These are phyloP conservation scores for Cladosporium sp. DNA, from an alignment of 2,329 filamentous ascomycete genomes.

Conservation along the genomic window DNA sequence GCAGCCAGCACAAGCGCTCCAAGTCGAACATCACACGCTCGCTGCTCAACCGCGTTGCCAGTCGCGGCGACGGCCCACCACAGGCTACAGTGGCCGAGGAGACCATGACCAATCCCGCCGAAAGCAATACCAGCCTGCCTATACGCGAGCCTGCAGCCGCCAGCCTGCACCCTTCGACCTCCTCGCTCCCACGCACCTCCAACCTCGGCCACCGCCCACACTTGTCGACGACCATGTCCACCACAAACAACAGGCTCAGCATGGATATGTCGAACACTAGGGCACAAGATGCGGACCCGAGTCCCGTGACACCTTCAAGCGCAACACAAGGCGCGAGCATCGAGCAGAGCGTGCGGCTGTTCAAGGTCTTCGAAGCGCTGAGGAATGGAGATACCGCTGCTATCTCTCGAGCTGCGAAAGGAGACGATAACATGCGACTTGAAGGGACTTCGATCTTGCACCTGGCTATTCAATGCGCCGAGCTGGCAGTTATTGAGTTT, in stretches of 20 bases:
- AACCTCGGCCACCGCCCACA: conserved; percentile 27
- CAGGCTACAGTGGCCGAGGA: background rate
- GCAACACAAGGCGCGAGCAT: conserved; percentile 50
- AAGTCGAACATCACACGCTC: conserved; percentile 51
- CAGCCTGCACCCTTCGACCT: conserved; percentile 7
- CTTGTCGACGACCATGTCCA: conserved; percentile 34
- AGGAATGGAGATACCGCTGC: conserved; percentile 85
- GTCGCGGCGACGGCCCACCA: conserved; percentile 37
- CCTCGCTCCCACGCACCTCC: conserved; percentile 16
- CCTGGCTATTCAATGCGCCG: conserved; percentile 91
- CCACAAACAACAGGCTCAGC: conserved; percentile 18
- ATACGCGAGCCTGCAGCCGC: background rate
- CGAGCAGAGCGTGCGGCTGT: conserved; percentile 91
- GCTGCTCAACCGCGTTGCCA: conserved; percentile 49
- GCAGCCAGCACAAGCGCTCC: conserved; percentile 48
- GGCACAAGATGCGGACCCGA: conserved; percentile 11
- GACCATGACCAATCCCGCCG: conserved; percentile 60
- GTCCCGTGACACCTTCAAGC: conserved; percentile 19
- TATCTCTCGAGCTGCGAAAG: conserved; percentile 77
- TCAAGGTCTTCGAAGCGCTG: conserved; percentile 88
- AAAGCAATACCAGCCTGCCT: conserved; percentile 70
- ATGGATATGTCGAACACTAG: conserved; percentile 8
- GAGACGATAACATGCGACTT: conserved; percentile 42
- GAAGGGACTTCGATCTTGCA: conserved; percentile 90
- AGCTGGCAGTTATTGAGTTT: conserved; percentile 87